Evolutionary conservation across 148 eudicot species (phyloP), one percentile per base, ranked within the genome.

Genomic region (Rhododendron simsii): DNA sequence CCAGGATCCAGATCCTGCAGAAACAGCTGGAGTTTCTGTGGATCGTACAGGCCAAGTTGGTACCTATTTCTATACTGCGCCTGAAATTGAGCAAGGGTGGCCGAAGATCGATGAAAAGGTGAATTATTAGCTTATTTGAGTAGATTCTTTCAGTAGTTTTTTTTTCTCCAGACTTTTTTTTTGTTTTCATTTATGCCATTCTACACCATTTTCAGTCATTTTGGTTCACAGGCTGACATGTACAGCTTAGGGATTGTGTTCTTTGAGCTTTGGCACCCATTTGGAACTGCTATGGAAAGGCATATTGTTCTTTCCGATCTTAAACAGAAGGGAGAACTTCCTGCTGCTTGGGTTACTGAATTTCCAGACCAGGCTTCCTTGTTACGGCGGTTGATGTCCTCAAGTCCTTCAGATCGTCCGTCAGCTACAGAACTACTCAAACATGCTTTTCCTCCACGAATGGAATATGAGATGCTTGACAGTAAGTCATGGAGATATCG

Each of bases 51-150:
- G 98, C 47, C 96, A 93, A 91, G 90, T 97, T 87, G 99, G 98
- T 75, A 97, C 98, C 30, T 95, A 95, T 88, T 95, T 95, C 88
- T 97, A 97, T 78, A 97, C 98, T 86, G 98, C 99, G 73, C 99
- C 99, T 71, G 98, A 95, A 91, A 95, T 97, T 89, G 98, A 97
- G 91, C 98, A 95, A 89, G 95, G 98, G 59, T 95, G 98, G 99
- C 95, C 98, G 39, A 97, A 95, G 92, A 95, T 97, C 81, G 93
- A 97, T 88, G 99, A 97, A 88, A 95, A 95, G 96, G 99, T 96
- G 53, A 84, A 50, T 77, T 59, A 63, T 87, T 39, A 8, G 61
- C 57, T 84, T 13, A 12, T 79, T 74, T 80, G 51, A 71, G 86
- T 53, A 50, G 82, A 78, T 65, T 65, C n/a, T 76, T 79, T 86